Base-by-base conservation (phyloP, 106 monocot genomes). In the Dendrobium huoshanense region DNA sequence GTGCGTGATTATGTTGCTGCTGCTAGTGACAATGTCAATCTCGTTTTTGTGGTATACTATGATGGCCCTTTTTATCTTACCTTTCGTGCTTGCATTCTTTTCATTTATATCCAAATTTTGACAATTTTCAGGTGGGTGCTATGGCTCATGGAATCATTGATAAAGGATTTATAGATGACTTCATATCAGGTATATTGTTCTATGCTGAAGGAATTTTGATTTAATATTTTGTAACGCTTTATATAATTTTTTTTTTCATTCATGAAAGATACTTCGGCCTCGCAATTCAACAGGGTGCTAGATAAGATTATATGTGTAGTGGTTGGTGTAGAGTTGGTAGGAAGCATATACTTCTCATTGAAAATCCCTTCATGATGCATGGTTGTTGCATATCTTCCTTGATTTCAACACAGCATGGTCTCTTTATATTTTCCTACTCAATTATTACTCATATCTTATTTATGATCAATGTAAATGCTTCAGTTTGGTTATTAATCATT, bases 61-160 rank as follows among this genome's bases (percentile, higher is more conserved):
- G 49, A 44, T 43, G 43, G 74, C 15, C 74, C 5, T 48, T 51
- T 9, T 20, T 11, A 49, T 49, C 9, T 76, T 76, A 13, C 19
- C 5, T 74, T 74, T 74, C 20, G 44, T 74, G 20, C 74, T 44
- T 42, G 27, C 25, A 68, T 45, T 19, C 3, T 70, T 48, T n/a
- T 82, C 40, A 44, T 47, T 65, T 56, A 49, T 24, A 27, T 7
- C 55, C 54, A 24, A 19, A 41, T 20, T 0, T 78, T 76, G 15
- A 0, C 49, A 47, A 48, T 85, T 55, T 81, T 20, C 76, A 98
- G 97, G 92, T 94, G 58, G 95, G 98, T 68, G 89, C 95, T 45
- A 98, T 98, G 98, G 91, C 98, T 17, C 98, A 98, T 87, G 95
- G 98, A 75, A 84, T 87, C 81, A 95, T 98, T 33, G 86, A 86